Evolutionary conservation across 257 asterid genomes (phyloP), one percentile per base, ranked within the genome.

Genomic region (Przewalskia tangutica): DNA sequence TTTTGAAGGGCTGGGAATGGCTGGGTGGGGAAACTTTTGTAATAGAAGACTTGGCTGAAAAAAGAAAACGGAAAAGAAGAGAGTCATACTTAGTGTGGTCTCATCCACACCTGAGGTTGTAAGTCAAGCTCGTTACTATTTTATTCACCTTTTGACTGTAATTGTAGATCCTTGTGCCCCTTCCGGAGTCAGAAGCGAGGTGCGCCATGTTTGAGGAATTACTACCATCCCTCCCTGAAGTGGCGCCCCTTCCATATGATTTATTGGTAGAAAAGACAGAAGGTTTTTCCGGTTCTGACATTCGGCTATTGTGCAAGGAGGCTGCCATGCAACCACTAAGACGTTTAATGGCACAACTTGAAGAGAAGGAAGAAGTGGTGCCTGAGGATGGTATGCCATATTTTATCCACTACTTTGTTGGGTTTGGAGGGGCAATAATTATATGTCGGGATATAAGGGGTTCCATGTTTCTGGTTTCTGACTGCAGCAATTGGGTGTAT

Each of bases 251-350:
- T 84, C 97, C 98, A 70, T 92, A 95, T 83, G 92, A 91, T 83
- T 59, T 95, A 82, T 88, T 95, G 79, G 94, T 94, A 58, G 94
- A 92, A 14, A 91, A 70, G 81, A 88, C 92, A 0, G 95, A 91
- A 82, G 99, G 97, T 20, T 95, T 53, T 89, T 95, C 99, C 17
- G 99, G 99, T 86, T 95, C 98, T 44, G 99, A 95, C 88, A 89
- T 95, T 80, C 94, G 98, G 80, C 86, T 95, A 40, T 75, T 95
- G 73, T 94, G 99, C 92, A 95, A 95, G 89, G 99, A 95, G 85
- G 98, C 97, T 54, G 99, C 98, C 44, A 95, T 95, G 99, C 98
- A 94, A 84, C 99, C 98, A 59, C 86, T 95, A 62, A 85, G 99
- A 84, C 91, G 97, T 76, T 63, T 94, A 82, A 95, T 95, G 97